Evolutionary conservation across 441 rosid species (phyloP).

Genomic region (Syzygium syzygioides): DNA sequence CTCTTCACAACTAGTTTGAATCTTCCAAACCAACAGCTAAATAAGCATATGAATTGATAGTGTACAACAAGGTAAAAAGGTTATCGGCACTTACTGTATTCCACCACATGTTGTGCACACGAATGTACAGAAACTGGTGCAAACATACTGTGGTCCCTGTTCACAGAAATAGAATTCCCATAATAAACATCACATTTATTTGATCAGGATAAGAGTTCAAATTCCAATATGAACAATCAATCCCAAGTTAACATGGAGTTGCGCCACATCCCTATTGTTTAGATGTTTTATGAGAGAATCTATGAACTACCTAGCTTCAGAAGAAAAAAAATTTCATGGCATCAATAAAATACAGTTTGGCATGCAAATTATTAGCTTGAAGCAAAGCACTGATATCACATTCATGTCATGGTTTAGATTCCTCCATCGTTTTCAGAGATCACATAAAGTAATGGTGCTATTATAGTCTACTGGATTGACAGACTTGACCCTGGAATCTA

Average conservation of each 20-base stretch:
- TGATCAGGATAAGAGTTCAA: neutral
- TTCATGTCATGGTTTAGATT: neutral
- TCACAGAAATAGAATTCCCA: conserved; percentile 17
- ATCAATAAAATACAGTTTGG: neutral
- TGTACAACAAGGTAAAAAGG: neutral
- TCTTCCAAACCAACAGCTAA: neutral
- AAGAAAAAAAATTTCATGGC: neutral
- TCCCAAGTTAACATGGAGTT: neutral
- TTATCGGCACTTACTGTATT: conserved; percentile 66
- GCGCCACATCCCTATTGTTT: neutral
- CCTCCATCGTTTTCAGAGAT: neutral
- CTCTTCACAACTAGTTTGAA: neutral
- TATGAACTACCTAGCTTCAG: neutral
- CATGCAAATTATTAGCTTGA: neutral
- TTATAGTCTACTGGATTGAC: neutral
- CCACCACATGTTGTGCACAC: conserved; percentile 97
- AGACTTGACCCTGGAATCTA: neutral
- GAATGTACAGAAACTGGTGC: conserved; percentile 94
- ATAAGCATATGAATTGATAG: neutral
- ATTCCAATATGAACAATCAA: neutral
- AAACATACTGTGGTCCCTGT: conserved; percentile 99
- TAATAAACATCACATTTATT: neutral
- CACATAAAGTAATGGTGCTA: neutral
- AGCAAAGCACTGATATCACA: neutral
- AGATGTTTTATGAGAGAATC: neutral